phyloP scores from a whole-genome alignment of 2,329 filamentous ascomycete genomes.

The Apiospora hydei region DNA sequence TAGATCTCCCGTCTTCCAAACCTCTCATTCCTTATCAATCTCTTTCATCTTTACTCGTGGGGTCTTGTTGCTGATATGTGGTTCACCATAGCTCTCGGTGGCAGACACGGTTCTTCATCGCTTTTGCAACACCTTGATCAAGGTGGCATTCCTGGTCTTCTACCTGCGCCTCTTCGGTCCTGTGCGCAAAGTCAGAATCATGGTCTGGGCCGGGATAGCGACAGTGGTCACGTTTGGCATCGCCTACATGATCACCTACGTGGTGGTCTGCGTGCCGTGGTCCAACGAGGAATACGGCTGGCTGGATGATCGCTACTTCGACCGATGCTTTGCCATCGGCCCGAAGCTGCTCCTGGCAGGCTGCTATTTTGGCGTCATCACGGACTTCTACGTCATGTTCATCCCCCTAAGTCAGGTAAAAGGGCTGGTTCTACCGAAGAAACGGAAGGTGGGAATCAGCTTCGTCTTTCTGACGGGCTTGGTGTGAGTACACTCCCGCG shows the following conservation, averaged over 20 bases:
- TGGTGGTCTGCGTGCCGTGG: conserved; percentile 8
- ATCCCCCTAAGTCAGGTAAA: not conserved
- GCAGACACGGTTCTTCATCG: conserved; percentile 22
- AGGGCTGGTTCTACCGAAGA: not conserved
- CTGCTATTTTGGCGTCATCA: not conserved
- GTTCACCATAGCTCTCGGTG: not conserved
- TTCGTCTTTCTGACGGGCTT: not conserved
- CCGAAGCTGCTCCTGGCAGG: not conserved
- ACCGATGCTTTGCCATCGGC: no score
- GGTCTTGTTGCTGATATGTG: no score
- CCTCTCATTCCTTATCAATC: no score
- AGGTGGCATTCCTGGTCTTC: conserved; percentile 29
- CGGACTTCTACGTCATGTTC: not conserved
- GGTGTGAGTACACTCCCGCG: no score
- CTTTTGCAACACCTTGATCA: conserved; percentile 29
- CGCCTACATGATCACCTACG: not conserved
- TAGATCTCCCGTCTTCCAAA: no score
- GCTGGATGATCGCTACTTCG: no score
- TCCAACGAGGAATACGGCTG: no score
- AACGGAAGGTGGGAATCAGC: not conserved
- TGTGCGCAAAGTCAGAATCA: conserved; percentile 24
- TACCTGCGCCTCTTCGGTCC: conserved; percentile 31
- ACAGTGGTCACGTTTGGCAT: not conserved
- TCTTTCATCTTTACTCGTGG: no score
- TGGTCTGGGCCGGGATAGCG: not conserved